Conservation (phyloP, 768 basidiomycete genomes). For the Mycena haematopus region DNA sequence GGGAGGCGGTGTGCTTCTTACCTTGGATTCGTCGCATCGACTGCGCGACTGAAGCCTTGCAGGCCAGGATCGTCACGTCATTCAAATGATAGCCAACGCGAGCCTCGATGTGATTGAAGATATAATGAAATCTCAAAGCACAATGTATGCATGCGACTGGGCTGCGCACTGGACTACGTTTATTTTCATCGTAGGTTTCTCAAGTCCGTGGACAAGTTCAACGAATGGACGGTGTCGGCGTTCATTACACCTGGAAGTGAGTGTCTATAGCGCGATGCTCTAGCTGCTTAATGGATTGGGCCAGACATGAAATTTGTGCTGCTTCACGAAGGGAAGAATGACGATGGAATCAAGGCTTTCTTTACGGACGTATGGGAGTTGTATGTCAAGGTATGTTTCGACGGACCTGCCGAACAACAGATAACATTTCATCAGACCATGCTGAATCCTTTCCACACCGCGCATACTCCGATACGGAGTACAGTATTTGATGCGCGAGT, state of each 20-base stretch:
- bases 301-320: constrained; percentile 95
- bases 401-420: neutral
- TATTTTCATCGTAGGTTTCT: constrained; percentile 73
- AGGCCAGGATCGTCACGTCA: constrained; percentile 87
- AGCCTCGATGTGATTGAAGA: constrained; percentile 96
- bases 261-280: constrained; percentile 35
- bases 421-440: constrained; percentile 59
- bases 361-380: constrained; percentile 97
- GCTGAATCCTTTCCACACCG: constrained; percentile 96
- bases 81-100: constrained; percentile 99
- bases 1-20: constrained; percentile 57
- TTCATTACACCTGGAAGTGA: constrained; percentile 95
- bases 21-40: neutral
- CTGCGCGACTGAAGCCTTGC: neutral
- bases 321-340: constrained; percentile 94
- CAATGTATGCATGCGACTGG: constrained; percentile 63
- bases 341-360: constrained; percentile 93
- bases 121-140: constrained; percentile 79
- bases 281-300: constrained; percentile 31
- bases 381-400: constrained; percentile 84
- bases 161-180: constrained; percentile 25
- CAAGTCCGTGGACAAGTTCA: constrained; percentile 95
- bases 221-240: constrained; percentile 98
- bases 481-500: constrained; percentile 83
- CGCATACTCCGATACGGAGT: constrained; percentile 84